phyloP scores from a whole-genome alignment of 495 filamentous ascomycete species.

The Podospora tetraspora region DNA sequence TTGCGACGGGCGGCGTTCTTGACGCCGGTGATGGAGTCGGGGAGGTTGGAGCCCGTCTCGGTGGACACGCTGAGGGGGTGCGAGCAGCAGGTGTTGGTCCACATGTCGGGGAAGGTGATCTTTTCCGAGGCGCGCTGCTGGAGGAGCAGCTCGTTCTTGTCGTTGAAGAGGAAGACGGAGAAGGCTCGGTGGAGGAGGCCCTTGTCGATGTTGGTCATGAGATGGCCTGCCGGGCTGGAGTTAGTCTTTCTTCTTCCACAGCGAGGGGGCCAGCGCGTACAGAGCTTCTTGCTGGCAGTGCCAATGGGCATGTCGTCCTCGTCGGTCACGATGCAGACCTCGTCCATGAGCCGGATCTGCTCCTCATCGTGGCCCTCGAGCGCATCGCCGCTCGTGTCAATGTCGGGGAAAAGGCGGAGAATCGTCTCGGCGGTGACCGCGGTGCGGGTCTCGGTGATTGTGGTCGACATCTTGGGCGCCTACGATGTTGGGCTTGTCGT shows the following conservation, averaged over 20 bases:
- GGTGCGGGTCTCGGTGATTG: constrained; percentile 38
- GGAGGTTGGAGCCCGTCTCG: constrained; percentile 82
- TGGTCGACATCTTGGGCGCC: constrained; percentile 22
- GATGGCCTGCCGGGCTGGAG: constrained; percentile 60
- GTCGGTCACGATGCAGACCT: constrained; percentile 96
- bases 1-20: constrained; percentile 89
- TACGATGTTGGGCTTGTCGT: constrained; percentile 13
- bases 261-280: constrained; percentile 48
- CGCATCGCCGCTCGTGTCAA: constrained; percentile 75
- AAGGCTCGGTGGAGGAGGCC: constrained; percentile 96
- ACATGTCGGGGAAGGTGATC: constrained; percentile 99
- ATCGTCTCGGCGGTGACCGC: constrained; percentile 77
- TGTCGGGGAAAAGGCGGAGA: constrained; percentile 86
- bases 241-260: neutral
- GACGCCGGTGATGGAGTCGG: constrained; percentile 74
- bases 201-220: constrained; percentile 96
- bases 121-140: constrained; percentile 96
- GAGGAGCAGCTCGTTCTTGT: constrained; percentile 80
- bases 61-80: constrained; percentile 88
- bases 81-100: constrained; percentile 99
- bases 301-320: constrained; percentile 91
- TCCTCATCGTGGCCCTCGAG: constrained; percentile 92
- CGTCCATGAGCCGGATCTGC: constrained; percentile 97
- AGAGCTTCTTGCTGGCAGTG: constrained; percentile 96
- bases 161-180: constrained; percentile 95